Percentiles rank a stretch among this genome's conserved stretches.
phyloP scores from a whole-genome alignment of 225 moss, liverwort and hornwort genomes.

The Asterella californica region DNA sequence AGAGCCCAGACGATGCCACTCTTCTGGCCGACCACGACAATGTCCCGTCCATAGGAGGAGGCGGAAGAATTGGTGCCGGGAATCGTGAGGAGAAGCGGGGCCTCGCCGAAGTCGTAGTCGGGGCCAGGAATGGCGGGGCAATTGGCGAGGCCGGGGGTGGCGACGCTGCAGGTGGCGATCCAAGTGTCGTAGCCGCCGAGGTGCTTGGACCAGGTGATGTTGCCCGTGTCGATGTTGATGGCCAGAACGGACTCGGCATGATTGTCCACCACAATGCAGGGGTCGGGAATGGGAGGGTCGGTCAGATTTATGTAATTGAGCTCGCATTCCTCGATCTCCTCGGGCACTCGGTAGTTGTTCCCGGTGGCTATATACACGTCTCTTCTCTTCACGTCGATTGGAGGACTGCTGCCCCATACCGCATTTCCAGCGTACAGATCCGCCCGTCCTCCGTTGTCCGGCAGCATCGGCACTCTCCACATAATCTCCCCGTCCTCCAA shows the following conservation, averaged over 20 bases:
- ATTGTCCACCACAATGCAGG: conserved; percentile 22
- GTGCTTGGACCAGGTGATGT: conserved; percentile 23
- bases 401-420: conserved; percentile 39
- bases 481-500: conserved; percentile 6
- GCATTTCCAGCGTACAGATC: conserved; percentile 25
- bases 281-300: conserved; percentile 26
- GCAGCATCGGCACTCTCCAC: conserved; percentile 30
- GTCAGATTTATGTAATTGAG: conserved; percentile 2
- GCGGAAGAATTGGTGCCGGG: neutral
- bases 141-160: neutral
- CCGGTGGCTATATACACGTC: conserved; percentile 37
- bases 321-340: conserved; percentile 17
- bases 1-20: conserved; percentile 32
- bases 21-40: conserved; percentile 30
- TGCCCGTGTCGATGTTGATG: conserved; percentile 25
- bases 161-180: neutral
- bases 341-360: conserved; percentile 25
- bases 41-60: neutral
- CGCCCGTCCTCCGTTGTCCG: conserved; percentile 15
- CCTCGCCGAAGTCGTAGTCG: conserved; percentile 27
- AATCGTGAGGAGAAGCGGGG: conserved; percentile 22
- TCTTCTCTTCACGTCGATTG: conserved; percentile 29
- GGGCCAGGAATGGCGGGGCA: conserved; percentile 21
- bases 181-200: conserved; percentile 35
- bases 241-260: conserved; percentile 32